Conservation (phyloP, 192 early-diverging fungal genomes). For the Coemansia sp. region DNA sequence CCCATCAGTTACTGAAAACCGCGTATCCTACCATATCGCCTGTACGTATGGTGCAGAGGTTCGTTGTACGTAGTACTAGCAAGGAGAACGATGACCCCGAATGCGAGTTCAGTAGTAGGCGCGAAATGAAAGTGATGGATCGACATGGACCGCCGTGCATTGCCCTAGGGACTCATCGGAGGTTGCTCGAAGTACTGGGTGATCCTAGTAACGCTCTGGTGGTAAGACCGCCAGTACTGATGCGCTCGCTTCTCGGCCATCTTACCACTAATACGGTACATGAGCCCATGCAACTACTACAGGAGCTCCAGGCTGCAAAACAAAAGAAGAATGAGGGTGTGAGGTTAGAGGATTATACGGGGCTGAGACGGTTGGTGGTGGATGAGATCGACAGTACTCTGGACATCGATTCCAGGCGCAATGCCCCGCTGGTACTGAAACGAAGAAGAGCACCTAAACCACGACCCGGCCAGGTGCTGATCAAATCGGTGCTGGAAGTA, state of each 20-base stretch:
- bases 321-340: too few relatives aligned
- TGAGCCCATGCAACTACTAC: too few relatives aligned
- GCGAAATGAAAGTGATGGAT: conserved; percentile 9
- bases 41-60: conserved; percentile 20
- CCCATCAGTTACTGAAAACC: neutral
- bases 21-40: conserved; percentile 20
- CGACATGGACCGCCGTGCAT: conserved; percentile 39
- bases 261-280: too few relatives aligned
- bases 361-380: conserved; percentile 30
- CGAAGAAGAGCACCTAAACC: conserved; percentile 20
- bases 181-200: conserved; percentile 17
- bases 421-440: neutral
- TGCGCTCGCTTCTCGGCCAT: too few relatives aligned
- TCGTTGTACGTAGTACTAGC: conserved; percentile 20
- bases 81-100: conserved; percentile 26
- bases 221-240: neutral
- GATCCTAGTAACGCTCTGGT: neutral
- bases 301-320: too few relatives aligned
- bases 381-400: conserved; percentile 43
- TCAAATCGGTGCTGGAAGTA: conserved; percentile 25
- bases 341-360: neutral
- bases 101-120: conserved; percentile 9
- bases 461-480: conserved; percentile 28
- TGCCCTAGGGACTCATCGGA: conserved; percentile 23
- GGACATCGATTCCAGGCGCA: too few relatives aligned